Base-by-base conservation (phyloP, 1,284 basidiomycete genomes). In the Sanghuangporus sanghuang region DNA sequence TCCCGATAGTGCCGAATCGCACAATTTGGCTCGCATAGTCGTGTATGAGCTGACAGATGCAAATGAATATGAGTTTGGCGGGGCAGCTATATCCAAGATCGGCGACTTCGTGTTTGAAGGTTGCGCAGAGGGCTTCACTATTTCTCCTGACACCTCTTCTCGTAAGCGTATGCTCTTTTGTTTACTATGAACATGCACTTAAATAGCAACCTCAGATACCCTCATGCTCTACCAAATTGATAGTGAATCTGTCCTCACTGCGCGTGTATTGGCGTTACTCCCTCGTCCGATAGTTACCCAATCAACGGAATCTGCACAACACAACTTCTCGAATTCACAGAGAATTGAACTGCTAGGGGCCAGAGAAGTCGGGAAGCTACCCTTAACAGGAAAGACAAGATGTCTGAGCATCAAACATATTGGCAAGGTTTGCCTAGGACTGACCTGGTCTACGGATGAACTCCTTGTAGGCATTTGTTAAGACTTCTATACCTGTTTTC, bases 21-120 rank as follows among this genome's bases (percentile, higher is more conserved):
- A 62, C 21, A 44, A 62, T 27, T 59, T 55, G 42, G 36, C 64
- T n/a, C 60, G 64, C 12, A 18, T 65, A 21, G 23, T 42, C 12
- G 23, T 62, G 1, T 62, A 58, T 44, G 65, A 66, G 36, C 53
- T 63, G 2, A 9, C 44, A 9, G 21, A 35, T 42, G 14, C 44
- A n/a, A 50, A 21, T 16, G 39, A 59, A 11, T 36, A 48, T 42
- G 57, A 60, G 9, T 63, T 56, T 54, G 57, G 62, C 1, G 58
- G 60, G 38, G 61, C 32, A 14, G 14, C 23, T 12, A 21, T 66
- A 16, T 35, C 36, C 16, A 60, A 63, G 18, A 39, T 63, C 23
- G 65, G 65, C 8, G 65, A 66, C 35, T 35, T 60, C 12, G 21
- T 60, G 9, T 21, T 66, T 6, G 52, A 57, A 9, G 65, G 65